Evolutionary conservation across 2,329 filamentous ascomycete genomes (phyloP).

Genomic region (Nemania serpens): DNA sequence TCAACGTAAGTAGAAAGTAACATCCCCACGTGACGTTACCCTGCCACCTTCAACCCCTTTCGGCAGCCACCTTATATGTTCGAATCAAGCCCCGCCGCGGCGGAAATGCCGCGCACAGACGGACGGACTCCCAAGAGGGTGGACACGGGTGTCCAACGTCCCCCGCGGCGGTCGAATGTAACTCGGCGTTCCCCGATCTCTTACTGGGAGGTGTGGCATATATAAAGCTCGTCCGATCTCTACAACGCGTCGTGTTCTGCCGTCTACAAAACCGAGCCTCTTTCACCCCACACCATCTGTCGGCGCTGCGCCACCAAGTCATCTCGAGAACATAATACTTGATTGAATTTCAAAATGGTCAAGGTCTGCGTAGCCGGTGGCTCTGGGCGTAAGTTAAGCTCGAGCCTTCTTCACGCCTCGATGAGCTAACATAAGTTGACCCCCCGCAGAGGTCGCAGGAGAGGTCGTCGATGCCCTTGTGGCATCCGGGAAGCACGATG

Average conservation of each 20-base stretch:
- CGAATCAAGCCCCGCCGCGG: slow-evolving; percentile 13
- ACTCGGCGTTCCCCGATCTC: no score
- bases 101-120: background rate
- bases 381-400: slow-evolving; percentile 46
- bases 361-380: slow-evolving; percentile 51
- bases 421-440: background rate
- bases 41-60: no score
- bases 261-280: background rate
- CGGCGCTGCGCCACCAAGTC: no score
- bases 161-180: slow-evolving; percentile 25
- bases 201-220: background rate
- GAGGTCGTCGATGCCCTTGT: slow-evolving; percentile 58
- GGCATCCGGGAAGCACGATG: slow-evolving; percentile 55
- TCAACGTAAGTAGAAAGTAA: no score
- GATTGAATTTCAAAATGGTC: slow-evolving; percentile 44
- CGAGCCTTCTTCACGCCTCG: background rate
- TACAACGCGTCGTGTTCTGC: no score
- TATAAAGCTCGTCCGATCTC: slow-evolving; percentile 36
- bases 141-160: background rate
- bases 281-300: background rate
- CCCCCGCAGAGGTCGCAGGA: slow-evolving; percentile 53
- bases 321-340: background rate
- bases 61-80: no score
- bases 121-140: background rate
- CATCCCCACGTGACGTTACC: no score